Conservation (phyloP, 805 yeast genomes). For the Millerozyma miso region DNA sequence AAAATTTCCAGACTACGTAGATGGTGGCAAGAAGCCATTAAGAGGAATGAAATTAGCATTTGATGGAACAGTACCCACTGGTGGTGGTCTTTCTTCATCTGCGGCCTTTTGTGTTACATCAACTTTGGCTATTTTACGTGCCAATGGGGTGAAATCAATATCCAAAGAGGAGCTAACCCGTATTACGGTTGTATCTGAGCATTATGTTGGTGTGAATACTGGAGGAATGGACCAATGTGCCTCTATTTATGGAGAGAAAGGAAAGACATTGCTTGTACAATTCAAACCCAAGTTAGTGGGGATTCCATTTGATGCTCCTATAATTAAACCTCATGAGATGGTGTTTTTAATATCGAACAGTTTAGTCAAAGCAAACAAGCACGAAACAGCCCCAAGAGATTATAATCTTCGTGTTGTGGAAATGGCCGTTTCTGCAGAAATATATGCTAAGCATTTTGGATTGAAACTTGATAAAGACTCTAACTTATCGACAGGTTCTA, state of each 20-base stretch:
- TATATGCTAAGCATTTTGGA: conserved; percentile 47
- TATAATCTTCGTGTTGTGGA: conserved; percentile 72
- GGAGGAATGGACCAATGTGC: conserved; percentile 85
- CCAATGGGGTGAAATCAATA: conserved; percentile 43
- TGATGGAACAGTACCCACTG: conserved; percentile 68
- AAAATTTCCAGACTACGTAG: conserved; percentile 21
- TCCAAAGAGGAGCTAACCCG: conserved; percentile 50
- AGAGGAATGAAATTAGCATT: conserved; percentile 50
- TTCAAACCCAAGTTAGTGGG: conserved; percentile 58
- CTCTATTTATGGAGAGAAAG: conserved; percentile 56
- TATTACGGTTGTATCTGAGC: conserved; percentile 64
- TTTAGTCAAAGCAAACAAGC: conserved; percentile 58
- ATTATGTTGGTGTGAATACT: conserved; percentile 67
- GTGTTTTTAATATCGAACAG: conserved; percentile 63
- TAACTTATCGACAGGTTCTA: conserved; percentile 52
- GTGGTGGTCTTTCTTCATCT: conserved; percentile 66
- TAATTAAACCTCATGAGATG: conserved; percentile 36
- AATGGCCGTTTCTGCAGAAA: conserved; percentile 61
- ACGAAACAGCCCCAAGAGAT: conserved; percentile 64
- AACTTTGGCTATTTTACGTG: conserved; percentile 51
- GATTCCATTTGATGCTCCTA: conserved; percentile 51
- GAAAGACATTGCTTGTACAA: conserved; percentile 55
- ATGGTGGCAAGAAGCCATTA: conserved; percentile 19
- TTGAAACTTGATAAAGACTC: conserved; percentile 44
- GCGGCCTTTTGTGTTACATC: conserved; percentile 71